Evolutionary conservation across 768 basidiomycete species (phyloP).

Genomic region (Rhizopogon rudus): DNA sequence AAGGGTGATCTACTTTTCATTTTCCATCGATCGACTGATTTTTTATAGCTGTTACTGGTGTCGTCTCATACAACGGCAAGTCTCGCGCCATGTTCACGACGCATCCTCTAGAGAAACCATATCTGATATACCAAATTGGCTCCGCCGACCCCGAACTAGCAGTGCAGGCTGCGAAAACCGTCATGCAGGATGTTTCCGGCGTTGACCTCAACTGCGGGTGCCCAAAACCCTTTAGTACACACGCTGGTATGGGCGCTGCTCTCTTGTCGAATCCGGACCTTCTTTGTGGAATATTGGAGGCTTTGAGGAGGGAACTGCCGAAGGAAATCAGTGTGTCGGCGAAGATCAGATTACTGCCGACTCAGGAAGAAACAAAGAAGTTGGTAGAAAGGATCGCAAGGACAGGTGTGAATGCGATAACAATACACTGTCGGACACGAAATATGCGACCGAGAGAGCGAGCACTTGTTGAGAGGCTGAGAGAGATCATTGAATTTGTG

Average conservation of each 20-base stretch:
- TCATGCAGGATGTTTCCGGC: slow-evolving; percentile 86
- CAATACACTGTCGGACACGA: slow-evolving; percentile 92
- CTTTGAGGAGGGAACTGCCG: slow-evolving; percentile 67
- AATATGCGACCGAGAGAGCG: slow-evolving; percentile 82
- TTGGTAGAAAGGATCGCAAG: slow-evolving; percentile 85
- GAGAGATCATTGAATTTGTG: slow-evolving; percentile 85
- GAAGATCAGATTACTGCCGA: slow-evolving; percentile 87
- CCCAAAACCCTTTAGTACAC: slow-evolving; percentile 93
- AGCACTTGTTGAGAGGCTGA: slow-evolving; percentile 73
- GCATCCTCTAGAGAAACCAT: slow-evolving; percentile 92
- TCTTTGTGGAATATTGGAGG: slow-evolving; percentile 81
- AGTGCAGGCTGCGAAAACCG: slow-evolving; percentile 83
- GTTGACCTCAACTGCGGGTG: slow-evolving; percentile 98
- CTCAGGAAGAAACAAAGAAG: slow-evolving; percentile 81
- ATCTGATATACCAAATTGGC: slow-evolving; percentile 94
- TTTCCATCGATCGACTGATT: not conserved
- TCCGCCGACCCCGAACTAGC: slow-evolving; percentile 87
- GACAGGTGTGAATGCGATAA: slow-evolving; percentile 86
- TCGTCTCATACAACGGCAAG: slow-evolving; percentile 82
- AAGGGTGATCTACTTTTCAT: slow-evolving; percentile 27
- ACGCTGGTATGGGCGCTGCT: slow-evolving; percentile 95
- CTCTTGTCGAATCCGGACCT: slow-evolving; percentile 88
- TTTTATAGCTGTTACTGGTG: slow-evolving; percentile 69
- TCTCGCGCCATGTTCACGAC: slow-evolving; percentile 84
- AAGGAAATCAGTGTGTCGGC: slow-evolving; percentile 84